Evolutionary conservation across 1,139 yeast species (phyloP), one percentile per base, ranked within the genome.

Genomic region (Yamadazyma taylorii): DNA sequence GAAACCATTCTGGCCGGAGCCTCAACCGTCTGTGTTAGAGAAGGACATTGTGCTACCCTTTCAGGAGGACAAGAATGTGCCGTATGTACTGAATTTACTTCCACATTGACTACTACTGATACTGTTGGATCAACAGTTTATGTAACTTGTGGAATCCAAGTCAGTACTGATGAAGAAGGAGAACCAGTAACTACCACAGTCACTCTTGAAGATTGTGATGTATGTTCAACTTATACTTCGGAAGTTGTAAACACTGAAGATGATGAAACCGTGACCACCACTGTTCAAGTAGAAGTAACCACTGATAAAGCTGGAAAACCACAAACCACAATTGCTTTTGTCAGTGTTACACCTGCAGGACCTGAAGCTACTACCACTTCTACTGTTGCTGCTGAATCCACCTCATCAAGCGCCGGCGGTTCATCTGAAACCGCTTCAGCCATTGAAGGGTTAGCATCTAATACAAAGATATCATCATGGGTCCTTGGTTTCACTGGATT

Each of bases 401-500:
- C n/a, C n/a, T n/a, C n/a, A n/a, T n/a, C n/a, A n/a, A n/a, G n/a
- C n/a, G n/a, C n/a, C n/a, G n/a, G n/a, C n/a, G n/a, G n/a, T n/a
- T n/a, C n/a, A n/a, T n/a, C n/a, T n/a, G n/a, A n/a, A n/a, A n/a
- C n/a, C n/a, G 33, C 24, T 8, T 11, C 39, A 8, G 35, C 17
- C 3, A 24, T 13, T 4, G 40, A 34, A 30, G 40, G 40, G 11
- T 26, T 25, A 9, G 37, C 30, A 17, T 22, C 35, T 5, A 31
- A 10, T 14, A 13, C n/a, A 12, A 34, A 27, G 17, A 17, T 24
- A 3, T 29, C 36, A 11, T 25, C 36, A 7, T 30, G 35, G 15
- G 22, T 34, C 9, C n/a, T 37, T 17, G 38, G 34, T 17, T 26
- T 31, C 10, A 33, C 32, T 16, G 38, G 34, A 26, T 8, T 35